Evolutionary conservation across 2,329 filamentous ascomycete species (phyloP), one percentile per base, ranked within the genome.

Genomic region (Dactylellina parvicollis): DNA sequence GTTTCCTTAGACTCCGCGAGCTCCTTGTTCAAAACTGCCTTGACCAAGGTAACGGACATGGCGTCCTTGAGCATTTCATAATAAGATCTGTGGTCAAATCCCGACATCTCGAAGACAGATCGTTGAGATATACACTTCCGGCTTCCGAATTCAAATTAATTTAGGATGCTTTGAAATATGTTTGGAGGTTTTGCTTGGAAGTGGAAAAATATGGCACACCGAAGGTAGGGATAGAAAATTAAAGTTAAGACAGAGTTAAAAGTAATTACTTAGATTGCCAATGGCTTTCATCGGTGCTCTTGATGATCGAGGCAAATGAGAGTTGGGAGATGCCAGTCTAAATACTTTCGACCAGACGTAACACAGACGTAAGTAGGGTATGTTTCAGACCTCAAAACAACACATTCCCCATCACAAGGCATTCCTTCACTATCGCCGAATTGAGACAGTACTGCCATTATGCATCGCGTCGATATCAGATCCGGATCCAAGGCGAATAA

Each of bases 21-120:
- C 16, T 72, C 67, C 59, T 72, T 72, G 55, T 72, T 72, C 44
- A 72, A 36, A 36, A 72, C 59, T 28, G 67, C 67, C 44, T 64
- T 62, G n/a, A 72, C 67, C 34, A 72, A 60, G 55, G 67, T 26
- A 30, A 72, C 67, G 5, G 67, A 72, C 67, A 72, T 72, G 20
- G 57, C 46, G 59, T 72, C 67, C 16, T 46, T 40, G 46, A 72
- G 59, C 59, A 72, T 72, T 54, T 72, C 67, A 54, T 72, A 72
- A 54, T 72, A 72, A 14, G 67, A 59, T 30, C 67, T 55, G 59
- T 65, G 67, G 60, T 72, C 67, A 54, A 72, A 72, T 64, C 67
- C 67, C 22, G 67, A 72, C 67, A 72, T 72, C 52, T 46, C 65
- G 59, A 44, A 56, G 10, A 14, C 32, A 20, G 30, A 55, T 24